phyloP scores from a whole-genome alignment of 2,329 filamentous ascomycete species.

The Neurospora sp. region DNA sequence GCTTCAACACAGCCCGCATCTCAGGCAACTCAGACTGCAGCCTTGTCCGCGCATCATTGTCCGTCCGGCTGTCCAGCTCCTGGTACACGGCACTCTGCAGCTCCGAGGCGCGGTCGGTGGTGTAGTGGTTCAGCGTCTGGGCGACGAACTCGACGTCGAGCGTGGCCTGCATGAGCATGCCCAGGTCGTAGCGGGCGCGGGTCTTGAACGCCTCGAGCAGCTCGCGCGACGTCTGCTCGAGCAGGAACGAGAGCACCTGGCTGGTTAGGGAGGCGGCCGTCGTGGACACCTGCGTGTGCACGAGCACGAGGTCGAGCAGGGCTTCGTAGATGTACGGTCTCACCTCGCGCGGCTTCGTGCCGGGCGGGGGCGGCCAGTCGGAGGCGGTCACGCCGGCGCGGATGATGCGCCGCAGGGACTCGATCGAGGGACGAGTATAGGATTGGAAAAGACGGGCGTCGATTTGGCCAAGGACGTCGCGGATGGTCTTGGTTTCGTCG shows the following conservation, averaged over 20 bases:
- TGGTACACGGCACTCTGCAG: slow-evolving; percentile 87
- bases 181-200: slow-evolving; percentile 60
- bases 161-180: slow-evolving; percentile 90
- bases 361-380: slow-evolving; percentile 56
- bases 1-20: slow-evolving; percentile 81
- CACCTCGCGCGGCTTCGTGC: slow-evolving; percentile 59
- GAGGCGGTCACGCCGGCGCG: slow-evolving; percentile 60
- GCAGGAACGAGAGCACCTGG: slow-evolving; percentile 75
- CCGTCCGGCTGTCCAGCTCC: slow-evolving; percentile 79
- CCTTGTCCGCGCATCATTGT: slow-evolving; percentile 69
- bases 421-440: slow-evolving; percentile 72
- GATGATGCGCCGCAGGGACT: slow-evolving; percentile 60
- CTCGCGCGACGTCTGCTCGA: slow-evolving; percentile 70
- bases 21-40: slow-evolving; percentile 83
- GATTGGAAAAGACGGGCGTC: slow-evolving; percentile 85
- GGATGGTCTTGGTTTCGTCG: slow-evolving; percentile 85
- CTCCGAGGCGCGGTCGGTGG: slow-evolving; percentile 70
- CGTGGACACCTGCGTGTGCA: slow-evolving; percentile 82
- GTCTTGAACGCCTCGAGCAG: slow-evolving; percentile 73
- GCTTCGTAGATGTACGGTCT: slow-evolving; percentile 83
- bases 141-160: slow-evolving; percentile 95
- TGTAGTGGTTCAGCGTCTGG: slow-evolving; percentile 85
- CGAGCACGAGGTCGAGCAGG: slow-evolving; percentile 75
- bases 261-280: slow-evolving; percentile 66
- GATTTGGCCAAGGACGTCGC: slow-evolving; percentile 83